Evolutionary conservation across 331 rosid species (phyloP), one percentile per base, ranked within the genome.

Genomic region (Ulmus americana): DNA sequence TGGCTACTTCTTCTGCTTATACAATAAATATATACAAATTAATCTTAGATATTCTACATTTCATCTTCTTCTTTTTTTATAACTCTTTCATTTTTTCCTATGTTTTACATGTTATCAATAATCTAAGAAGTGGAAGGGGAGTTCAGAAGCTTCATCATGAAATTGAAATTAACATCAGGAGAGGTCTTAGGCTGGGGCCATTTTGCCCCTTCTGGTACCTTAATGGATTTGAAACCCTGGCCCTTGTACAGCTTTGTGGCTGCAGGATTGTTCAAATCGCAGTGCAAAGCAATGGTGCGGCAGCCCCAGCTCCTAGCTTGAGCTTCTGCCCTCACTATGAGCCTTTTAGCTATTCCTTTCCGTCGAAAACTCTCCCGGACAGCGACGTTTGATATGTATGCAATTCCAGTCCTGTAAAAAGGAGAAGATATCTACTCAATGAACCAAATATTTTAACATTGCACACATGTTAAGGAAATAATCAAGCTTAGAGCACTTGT

Each of bases 71-170:
- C 0, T 1, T 70, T 39, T 16, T 15, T 40, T 9, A 4, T 1
- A 5, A 2, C 16, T 11, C 28, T 10, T 51, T 43, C 39, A 49
- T 51, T 46, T 39, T 45, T 56, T 49, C 54, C 49, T 55, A 60
- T 41, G 53, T 3, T 18, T 28, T 62, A 67, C 9, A 8, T 55
- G 48, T 40, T 70, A 45, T 12, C 42, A 47, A 72, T 48, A 45
- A 64, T 76, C 81, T 84, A 81, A 61, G 73, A 68, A 55, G 80
- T 48, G 64, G 67, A 6, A 63, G 78, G 70, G 50, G 69, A 65
- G 79, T 78, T 81, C 55, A 94, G 79, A 85, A 87, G 86, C 91
- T 94, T 94, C 99, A 94, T 94, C 99, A 94, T 94, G 85, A 94
- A 87, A 75, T 59, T 72, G 85, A 87, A 94, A 60, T 53, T 78